Conservation (phyloP, 2,329 filamentous ascomycete species). For the Fusarium napiforme region DNA sequence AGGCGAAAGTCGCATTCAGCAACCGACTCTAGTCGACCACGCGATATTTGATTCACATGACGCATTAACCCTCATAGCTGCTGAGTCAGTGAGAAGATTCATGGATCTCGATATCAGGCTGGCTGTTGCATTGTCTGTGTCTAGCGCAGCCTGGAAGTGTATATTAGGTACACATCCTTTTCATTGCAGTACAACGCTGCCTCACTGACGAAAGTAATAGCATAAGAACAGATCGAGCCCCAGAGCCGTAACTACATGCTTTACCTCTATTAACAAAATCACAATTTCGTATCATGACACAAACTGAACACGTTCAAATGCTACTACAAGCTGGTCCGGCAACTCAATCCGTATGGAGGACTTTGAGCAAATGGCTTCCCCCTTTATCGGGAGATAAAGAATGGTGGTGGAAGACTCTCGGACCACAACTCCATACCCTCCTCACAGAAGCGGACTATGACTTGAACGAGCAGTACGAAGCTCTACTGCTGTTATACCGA, state of each 20-base stretch:
- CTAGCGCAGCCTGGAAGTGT: not conserved
- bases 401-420: conserved; percentile 3
- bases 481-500: not conserved
- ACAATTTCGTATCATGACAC: not conserved
- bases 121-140: not conserved
- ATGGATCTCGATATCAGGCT: not conserved
- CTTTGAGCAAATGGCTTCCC: not conserved
- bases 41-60: not conserved
- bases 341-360: not conserved
- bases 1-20: too few species aligned
- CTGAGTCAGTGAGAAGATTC: not conserved
- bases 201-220: not conserved
- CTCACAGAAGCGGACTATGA: not conserved
- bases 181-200: not conserved
- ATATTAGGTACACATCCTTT: not conserved
- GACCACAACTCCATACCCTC: not conserved
- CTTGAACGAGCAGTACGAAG: not conserved
- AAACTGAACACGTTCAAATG: not conserved
- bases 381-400: not conserved
- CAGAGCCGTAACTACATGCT: rapidly evolving
- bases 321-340: not conserved
- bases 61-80: not conserved
- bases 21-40: not conserved
- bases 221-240: not conserved
- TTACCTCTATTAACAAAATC: rapidly evolving